Evolutionary conservation across 352 stramenopile genomes (phyloP), one percentile per base, ranked within the genome.

Genomic region (Plasmopara viticola): DNA sequence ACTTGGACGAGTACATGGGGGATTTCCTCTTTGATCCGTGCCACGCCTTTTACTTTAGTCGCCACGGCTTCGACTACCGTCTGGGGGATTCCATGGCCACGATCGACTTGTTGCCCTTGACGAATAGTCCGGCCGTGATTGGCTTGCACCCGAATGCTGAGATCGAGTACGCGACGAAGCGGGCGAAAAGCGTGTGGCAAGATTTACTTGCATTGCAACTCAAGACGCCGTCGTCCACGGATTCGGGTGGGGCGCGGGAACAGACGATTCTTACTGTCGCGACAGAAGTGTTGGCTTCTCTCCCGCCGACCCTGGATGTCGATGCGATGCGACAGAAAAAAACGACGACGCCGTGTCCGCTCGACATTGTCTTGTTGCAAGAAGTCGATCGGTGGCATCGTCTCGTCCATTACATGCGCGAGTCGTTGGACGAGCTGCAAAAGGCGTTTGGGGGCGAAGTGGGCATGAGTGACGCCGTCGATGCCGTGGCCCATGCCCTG

Each of bases 1-100:
- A 96, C 52, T 60, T 97, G 34, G 86, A 91, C 38, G 92, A 98
- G 66, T 98, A 97, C 74, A 98, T 98, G 93, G 94, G 94, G 39
- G 93, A 98, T 64, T 98, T 98, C 48, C 67, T 98, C 7, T 98
- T 98, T 43, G 90, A 98, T 55, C 82, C 97, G 49, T 97, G 81
- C 54, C 86, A 97, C 52, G 78, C 77, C 13, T 97, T 97, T 63
- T 98, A 78, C 72, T 98, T 98, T 56, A 96, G 80, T 39, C 76
- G 79, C 9, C 95, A 86, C 0, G 92, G 92, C n/a, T 97, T 94
- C 55, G 92, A 98, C 48, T 98, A 98, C 60, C 80, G 86, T 4
- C 59, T 98, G 2, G 77, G 93, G 0, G 75, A 80, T 12, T 98
- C 96, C 58, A 69, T 74, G 0, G 43, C 62, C 7, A 83, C 76